These are phyloP conservation scores for Diaporthe nobilis DNA, from an alignment of 2,329 filamentous ascomycete species.

Conservation along the genomic window DNA sequence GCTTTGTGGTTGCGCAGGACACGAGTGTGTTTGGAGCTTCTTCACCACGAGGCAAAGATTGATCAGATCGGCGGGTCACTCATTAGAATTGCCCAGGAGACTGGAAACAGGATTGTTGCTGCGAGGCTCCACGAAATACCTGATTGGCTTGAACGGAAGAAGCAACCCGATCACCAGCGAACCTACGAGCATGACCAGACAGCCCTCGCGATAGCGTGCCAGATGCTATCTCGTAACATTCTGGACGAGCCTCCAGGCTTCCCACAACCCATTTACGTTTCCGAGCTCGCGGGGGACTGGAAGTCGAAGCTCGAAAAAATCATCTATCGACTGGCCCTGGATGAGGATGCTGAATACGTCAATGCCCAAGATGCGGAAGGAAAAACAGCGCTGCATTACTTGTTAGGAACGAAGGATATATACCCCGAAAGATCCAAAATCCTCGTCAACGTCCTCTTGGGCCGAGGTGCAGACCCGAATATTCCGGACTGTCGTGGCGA, in stretches of 20 bases:
- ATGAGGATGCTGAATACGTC: neutral
- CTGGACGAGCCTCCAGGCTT: neutral
- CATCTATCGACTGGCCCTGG: neutral
- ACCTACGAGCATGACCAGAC: neutral
- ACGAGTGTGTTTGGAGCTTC: neutral
- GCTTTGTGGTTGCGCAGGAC: neutral
- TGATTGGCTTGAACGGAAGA: neutral
- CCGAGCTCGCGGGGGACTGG: neutral
- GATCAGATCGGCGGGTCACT: too few species aligned
- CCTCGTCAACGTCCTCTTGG: neutral
- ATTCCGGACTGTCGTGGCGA: neutral
- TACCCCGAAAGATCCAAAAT: accelerated
- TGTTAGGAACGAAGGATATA: neutral
- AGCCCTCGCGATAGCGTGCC: neutral
- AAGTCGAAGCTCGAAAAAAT: neutral
- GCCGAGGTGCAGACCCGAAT: neutral
- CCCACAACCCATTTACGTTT: neutral
- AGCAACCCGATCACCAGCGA: too few species aligned
- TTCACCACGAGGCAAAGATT: neutral
- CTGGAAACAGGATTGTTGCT: neutral
- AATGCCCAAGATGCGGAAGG: neutral
- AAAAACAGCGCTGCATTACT: neutral
- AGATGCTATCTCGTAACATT: neutral
- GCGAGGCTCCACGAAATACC: neutral
- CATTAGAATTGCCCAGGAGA: neutral